Base-by-base conservation (phyloP, 495 filamentous ascomycete species). In the Aspergillus sparsus region DNA sequence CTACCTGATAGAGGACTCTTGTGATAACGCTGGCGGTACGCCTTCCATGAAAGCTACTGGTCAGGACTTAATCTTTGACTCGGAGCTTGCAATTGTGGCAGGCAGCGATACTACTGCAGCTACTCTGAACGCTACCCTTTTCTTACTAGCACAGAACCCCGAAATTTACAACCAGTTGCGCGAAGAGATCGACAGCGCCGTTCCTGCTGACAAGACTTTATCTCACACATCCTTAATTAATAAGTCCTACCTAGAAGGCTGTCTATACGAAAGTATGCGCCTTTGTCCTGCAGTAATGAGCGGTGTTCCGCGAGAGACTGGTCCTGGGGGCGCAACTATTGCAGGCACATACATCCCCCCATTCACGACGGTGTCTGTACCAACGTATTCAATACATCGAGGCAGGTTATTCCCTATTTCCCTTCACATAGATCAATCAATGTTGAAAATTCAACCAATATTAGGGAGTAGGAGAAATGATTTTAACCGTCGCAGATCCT, bases 291-390 rank as follows among this genome's bases (percentile, higher is more conserved):
- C 50, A 7, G 55, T 59, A 10, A 13, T 36, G 45, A 63, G 61
- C 37, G 55, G 61, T 10, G 42, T 59, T 10, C 61, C 55, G 5
- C 61, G 61, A 35, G 55, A 63, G 36, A 63, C 61, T 7, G 55
- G 61, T 6, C 54, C 60, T 1, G 18, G 49, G 18, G 60, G 60
- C 2, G 16, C 47, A 9, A 59, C 12, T 11, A 50, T 54, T 8
- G 61, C 42, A n/a, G 51, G 61, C 4, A 53, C 53, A 7, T 52
- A 59, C 42, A 59, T 58, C 13, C 61, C 61, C 16, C 55, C 61
- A 44, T 34, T 39, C 27, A 63, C 51, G 1, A 59, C 52, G 5
- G 55, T 63, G 6, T 58, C 51, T 4, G 51, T 55, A 31, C 61
- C 55, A 13, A 55, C 56, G 7, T 63, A 63, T 32, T 55, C 55